These are phyloP conservation scores for Chytriomyces sp. DNA, from an alignment of 192 early-diverging fungal species.

Conservation along the genomic window DNA sequence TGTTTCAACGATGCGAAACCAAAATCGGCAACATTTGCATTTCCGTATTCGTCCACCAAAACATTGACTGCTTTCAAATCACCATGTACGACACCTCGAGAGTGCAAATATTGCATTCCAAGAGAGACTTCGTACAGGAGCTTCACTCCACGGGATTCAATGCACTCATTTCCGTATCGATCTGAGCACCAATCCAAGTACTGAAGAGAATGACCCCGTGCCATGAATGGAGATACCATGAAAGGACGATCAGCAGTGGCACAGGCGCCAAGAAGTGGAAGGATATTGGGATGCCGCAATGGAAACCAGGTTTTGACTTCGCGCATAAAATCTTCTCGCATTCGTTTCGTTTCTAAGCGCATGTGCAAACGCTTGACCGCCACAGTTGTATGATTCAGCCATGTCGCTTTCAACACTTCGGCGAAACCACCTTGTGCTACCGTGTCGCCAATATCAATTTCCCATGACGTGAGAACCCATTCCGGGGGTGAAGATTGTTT, in stretches of 20 bases:
- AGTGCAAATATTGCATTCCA: constrained; percentile 49
- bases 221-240: constrained; percentile 49
- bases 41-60: constrained; percentile 37
- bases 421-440: constrained; percentile 48
- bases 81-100: constrained; percentile 37
- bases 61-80: constrained; percentile 50
- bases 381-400: constrained; percentile 42
- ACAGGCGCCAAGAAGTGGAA: constrained; percentile 51
- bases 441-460: constrained; percentile 41
- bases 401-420: constrained; percentile 41
- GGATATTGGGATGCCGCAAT: constrained; percentile 48
- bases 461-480: constrained; percentile 45
- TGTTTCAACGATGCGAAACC: constrained; percentile 42
- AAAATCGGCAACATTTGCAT: constrained; percentile 38
- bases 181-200: constrained; percentile 36
- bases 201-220: constrained; percentile 34
- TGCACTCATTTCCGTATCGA: not conserved
- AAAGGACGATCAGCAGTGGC: constrained; percentile 44
- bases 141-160: constrained; percentile 8
- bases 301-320: constrained; percentile 46
- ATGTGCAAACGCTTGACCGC: constrained; percentile 44
- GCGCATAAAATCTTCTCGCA: constrained; percentile 38
- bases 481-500: constrained; percentile 8
- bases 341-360: constrained; percentile 30
- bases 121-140: constrained; percentile 45